Conservation (phyloP, 2,329 filamentous ascomycete species). For the Diaporthe amygdali region DNA sequence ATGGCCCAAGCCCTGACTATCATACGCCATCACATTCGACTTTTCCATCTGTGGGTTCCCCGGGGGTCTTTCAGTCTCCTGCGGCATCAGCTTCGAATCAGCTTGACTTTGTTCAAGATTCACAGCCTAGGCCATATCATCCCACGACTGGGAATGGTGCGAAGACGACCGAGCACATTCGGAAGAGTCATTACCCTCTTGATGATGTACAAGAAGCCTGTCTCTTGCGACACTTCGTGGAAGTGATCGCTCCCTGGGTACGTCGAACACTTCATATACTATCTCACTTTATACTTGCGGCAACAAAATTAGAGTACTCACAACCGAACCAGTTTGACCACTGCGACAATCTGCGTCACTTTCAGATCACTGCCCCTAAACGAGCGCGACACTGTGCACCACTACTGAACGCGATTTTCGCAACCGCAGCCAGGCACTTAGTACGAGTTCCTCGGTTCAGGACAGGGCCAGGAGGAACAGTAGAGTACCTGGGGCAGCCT, state of each 20-base stretch:
- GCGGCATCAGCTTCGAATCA: background rate
- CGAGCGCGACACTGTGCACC: background rate
- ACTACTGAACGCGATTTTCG: background rate
- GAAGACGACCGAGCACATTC: background rate
- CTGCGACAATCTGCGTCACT: background rate
- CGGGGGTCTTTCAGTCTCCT: background rate
- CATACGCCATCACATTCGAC: background rate
- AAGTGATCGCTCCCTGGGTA: background rate
- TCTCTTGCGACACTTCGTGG: background rate
- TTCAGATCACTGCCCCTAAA: background rate
- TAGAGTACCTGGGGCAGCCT: background rate
- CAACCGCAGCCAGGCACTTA: background rate
- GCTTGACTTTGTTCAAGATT: background rate
- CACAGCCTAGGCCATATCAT: background rate
- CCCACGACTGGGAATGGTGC: background rate
- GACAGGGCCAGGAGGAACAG: background rate
- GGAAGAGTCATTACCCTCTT: background rate
- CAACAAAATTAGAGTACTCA: background rate
- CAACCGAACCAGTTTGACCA: background rate
- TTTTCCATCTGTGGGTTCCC: background rate
- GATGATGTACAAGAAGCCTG: conserved; percentile 5
- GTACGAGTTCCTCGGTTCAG: background rate
- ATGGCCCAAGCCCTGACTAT: background rate
- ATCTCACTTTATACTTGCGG: too few species aligned
- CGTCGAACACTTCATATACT: background rate